These are phyloP conservation scores for Talaromyces liani DNA, from an alignment of 495 filamentous ascomycete species.

Conservation along the genomic window DNA sequence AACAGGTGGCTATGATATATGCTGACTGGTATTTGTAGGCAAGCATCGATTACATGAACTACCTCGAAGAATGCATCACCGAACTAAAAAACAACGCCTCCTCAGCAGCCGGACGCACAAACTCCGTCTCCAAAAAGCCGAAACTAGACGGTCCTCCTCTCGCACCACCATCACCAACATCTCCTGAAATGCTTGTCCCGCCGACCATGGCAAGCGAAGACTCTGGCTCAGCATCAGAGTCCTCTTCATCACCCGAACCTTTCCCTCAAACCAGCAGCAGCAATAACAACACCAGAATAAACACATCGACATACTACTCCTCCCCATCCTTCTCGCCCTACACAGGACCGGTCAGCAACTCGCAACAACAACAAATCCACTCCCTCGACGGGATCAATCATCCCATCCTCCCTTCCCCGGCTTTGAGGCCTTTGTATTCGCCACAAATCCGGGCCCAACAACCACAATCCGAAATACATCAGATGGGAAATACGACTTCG, in stretches of 20 bases:
- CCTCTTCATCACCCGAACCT: constrained; percentile 30
- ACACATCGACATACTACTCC: constrained; percentile 19
- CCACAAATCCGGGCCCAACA: constrained; percentile 8
- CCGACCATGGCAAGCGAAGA: neutral
- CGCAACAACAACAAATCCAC: constrained; percentile 14
- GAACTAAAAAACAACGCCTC: constrained; percentile 60
- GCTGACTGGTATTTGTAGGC: constrained; percentile 46
- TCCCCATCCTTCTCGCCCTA: constrained; percentile 35
- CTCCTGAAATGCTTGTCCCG: constrained; percentile 24
- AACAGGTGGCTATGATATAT: neutral
- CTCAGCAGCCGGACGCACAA: constrained; percentile 9
- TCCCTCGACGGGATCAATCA: constrained; percentile 24
- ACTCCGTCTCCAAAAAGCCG: constrained; percentile 1
- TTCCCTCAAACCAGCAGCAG: constrained; percentile 11
- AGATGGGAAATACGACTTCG: neutral
- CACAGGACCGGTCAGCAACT: neutral
- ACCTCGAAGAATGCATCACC: constrained; percentile 81
- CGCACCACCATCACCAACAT: constrained; percentile 29
- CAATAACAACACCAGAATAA: neutral
- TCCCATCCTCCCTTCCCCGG: constrained; percentile 35
- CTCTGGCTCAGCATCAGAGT: constrained; percentile 17
- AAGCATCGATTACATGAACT: constrained; percentile 93
- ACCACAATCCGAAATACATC: neutral
- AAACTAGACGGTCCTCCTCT: constrained; percentile 8
- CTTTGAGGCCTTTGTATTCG: constrained; percentile 25